These are phyloP conservation scores for Penicillium freii DNA, from an alignment of 2,329 filamentous ascomycete species.

Conservation along the genomic window DNA sequence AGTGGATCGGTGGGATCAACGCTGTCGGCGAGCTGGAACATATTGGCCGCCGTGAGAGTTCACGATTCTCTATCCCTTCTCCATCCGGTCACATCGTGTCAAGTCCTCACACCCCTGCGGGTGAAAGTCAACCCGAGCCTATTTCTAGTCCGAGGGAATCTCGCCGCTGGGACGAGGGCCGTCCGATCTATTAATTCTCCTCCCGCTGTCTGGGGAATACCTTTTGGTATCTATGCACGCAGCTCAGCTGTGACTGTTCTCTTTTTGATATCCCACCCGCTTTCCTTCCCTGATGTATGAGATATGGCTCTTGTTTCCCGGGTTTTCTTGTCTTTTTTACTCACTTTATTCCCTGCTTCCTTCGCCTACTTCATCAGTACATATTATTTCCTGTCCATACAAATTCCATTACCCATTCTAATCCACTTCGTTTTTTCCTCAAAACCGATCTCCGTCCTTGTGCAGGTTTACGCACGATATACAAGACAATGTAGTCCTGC, in stretches of 20 bases:
- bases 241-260: not conserved
- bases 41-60: slow-evolving; percentile 27
- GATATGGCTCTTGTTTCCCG: slow-evolving; percentile 7
- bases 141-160: slow-evolving; percentile 28
- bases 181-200: slow-evolving; percentile 40
- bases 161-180: slow-evolving; percentile 44
- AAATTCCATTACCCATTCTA: slow-evolving; percentile 1
- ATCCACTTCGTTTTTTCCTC: not conserved
- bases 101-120: slow-evolving; percentile 13
- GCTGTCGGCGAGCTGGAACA: slow-evolving; percentile 49
- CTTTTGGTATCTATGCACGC: slow-evolving; percentile 12
- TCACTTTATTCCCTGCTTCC: not conserved
- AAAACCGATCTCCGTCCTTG: not conserved
- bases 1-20: slow-evolving; percentile 63
- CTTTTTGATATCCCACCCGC: slow-evolving; percentile 10
- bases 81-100: slow-evolving; percentile 20
- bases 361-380: slow-evolving; percentile 10
- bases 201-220: not conserved
- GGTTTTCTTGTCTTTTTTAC: not conserved
- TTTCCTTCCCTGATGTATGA: slow-evolving; percentile 8
- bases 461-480: not conserved
- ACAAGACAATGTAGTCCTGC: not conserved
- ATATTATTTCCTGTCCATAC: slow-evolving; percentile 20
- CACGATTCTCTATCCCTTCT: slow-evolving; percentile 29
- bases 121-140: slow-evolving; percentile 17